A percentile compares a stretch with the other conserved stretches of the same genome.
Evolutionary conservation across 306 rosid species (phyloP).

Genomic region (Oxytropis ochrocephala): DNA sequence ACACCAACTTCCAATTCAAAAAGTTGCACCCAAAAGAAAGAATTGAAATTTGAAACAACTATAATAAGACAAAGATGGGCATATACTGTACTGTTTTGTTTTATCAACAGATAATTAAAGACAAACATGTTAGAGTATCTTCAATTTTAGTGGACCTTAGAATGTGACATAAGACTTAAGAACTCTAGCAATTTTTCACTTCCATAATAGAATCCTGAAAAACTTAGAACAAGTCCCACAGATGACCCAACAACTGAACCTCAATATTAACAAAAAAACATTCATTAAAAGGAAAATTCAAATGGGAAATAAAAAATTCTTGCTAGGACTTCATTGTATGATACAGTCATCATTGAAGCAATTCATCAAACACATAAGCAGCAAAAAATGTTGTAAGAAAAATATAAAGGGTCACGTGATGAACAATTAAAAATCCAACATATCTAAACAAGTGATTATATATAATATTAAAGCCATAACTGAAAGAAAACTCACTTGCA

Average conservation of each 20-base stretch:
- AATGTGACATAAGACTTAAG: too few species aligned
- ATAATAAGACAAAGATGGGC: background rate
- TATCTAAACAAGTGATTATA: background rate
- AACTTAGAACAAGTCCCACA: too few species aligned
- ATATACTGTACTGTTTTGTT: slow-evolving; percentile 19
- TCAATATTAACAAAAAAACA: too few species aligned
- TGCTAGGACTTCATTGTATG: background rate
- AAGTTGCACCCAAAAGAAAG: background rate
- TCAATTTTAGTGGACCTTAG: slow-evolving; percentile 11
- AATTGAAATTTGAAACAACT: background rate
- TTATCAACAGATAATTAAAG: background rate
- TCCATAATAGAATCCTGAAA: too few species aligned
- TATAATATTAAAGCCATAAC: background rate
- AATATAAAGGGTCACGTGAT: background rate
- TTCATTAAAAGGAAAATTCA: background rate
- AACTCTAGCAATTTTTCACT: too few species aligned
- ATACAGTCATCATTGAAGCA: background rate
- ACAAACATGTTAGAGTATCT: background rate
- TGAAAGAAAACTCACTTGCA: slow-evolving; percentile 41
- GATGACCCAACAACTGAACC: background rate
- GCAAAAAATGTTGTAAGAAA: background rate
- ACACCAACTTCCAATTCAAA: background rate
- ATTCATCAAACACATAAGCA: background rate
- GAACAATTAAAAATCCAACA: background rate
- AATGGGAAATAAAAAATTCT: background rate